These are phyloP conservation scores for Mycena galopus DNA, from an alignment of 768 basidiomycete species.

Conservation along the genomic window DNA sequence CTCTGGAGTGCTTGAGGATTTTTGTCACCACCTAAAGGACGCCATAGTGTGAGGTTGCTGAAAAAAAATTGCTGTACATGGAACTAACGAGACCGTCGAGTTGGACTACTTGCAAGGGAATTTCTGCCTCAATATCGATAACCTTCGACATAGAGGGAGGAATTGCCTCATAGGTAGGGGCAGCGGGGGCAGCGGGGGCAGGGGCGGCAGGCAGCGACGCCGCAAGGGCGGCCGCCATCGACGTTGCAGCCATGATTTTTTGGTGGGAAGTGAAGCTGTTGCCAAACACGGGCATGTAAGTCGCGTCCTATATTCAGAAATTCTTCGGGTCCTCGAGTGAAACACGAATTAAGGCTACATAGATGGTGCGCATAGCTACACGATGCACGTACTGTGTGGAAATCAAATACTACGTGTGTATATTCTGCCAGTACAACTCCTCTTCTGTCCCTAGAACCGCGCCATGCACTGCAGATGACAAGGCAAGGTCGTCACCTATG, in stretches of 20 bases:
- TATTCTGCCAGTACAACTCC: conserved; percentile 53
- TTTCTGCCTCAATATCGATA: conserved; percentile 93
- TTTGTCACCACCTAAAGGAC: conserved; percentile 85
- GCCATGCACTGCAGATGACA: conserved; percentile 38
- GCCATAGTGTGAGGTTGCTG: conserved; percentile 10
- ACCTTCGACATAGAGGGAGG: conserved; percentile 94
- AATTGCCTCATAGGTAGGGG: conserved; percentile 85
- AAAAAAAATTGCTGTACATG: not conserved
- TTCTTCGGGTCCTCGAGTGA: too few relatives aligned
- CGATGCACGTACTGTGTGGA: too few relatives aligned
- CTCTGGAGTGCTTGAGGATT: conserved; percentile 93
- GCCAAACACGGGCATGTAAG: conserved; percentile 15
- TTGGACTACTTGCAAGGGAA: conserved; percentile 83
- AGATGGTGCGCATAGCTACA: not conserved
- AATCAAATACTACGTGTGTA: not conserved
- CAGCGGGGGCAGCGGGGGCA: conserved; percentile 69
- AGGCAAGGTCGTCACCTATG: conserved; percentile 30
- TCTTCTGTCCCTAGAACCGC: conserved; percentile 56
- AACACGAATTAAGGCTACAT: not conserved
- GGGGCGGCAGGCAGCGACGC: conserved; percentile 82
- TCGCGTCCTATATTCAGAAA: too few relatives aligned
- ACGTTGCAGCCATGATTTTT: conserved; percentile 73
- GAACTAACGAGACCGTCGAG: conserved; percentile 86
- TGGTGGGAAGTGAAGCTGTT: not conserved
- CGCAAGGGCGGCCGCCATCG: conserved; percentile 94